A percentile compares a stretch with the other conserved stretches of the same genome.
These are phyloP conservation scores for Lipomyces starkeyi DNA, from an alignment of 805 yeast genomes.

Conservation along the genomic window DNA sequence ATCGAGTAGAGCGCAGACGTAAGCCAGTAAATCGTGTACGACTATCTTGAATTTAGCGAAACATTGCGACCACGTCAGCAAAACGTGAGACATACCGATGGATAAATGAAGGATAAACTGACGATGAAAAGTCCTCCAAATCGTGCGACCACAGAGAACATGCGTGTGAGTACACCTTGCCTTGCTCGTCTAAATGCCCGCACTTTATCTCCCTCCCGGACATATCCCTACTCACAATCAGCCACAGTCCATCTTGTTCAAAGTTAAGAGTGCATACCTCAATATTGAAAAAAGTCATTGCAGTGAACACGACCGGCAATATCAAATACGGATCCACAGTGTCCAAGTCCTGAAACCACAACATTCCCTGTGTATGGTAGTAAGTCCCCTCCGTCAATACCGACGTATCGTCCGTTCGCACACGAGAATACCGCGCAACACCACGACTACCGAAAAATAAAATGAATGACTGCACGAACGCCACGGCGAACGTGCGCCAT, in stretches of 20 bases:
- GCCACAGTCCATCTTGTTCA: not conserved
- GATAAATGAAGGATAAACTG: slow-evolving; percentile 86
- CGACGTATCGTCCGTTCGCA: slow-evolving; percentile 17
- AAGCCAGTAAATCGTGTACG: slow-evolving; percentile 72
- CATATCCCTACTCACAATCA: slow-evolving; percentile 4
- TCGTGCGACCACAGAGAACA: slow-evolving; percentile 51
- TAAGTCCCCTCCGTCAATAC: slow-evolving; percentile 10
- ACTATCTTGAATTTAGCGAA: not conserved
- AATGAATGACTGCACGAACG: slow-evolving; percentile 18
- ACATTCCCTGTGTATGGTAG: slow-evolving; percentile 49
- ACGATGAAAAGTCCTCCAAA: slow-evolving; percentile 78
- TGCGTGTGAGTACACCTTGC: not conserved
- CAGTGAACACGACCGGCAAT: slow-evolving; percentile 75
- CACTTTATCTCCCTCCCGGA: slow-evolving; percentile 12
- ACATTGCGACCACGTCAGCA: not conserved
- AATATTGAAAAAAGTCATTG: slow-evolving; percentile 72
- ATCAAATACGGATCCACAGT: slow-evolving; percentile 64
- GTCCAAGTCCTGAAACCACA: slow-evolving; percentile 68
- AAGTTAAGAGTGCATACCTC: slow-evolving; percentile 35
- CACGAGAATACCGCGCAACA: slow-evolving; percentile 21
- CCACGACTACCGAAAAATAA: slow-evolving; percentile 32
- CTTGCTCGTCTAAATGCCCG: slow-evolving; percentile 3
- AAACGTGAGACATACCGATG: slow-evolving; percentile 64
- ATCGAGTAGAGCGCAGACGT: slow-evolving; percentile 81
- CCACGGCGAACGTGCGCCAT: slow-evolving; percentile 18